A percentile compares a stretch with the other conserved stretches of the same genome.
Conservation (phyloP, 768 basidiomycete species). For the Sutorius australiensis region DNA sequence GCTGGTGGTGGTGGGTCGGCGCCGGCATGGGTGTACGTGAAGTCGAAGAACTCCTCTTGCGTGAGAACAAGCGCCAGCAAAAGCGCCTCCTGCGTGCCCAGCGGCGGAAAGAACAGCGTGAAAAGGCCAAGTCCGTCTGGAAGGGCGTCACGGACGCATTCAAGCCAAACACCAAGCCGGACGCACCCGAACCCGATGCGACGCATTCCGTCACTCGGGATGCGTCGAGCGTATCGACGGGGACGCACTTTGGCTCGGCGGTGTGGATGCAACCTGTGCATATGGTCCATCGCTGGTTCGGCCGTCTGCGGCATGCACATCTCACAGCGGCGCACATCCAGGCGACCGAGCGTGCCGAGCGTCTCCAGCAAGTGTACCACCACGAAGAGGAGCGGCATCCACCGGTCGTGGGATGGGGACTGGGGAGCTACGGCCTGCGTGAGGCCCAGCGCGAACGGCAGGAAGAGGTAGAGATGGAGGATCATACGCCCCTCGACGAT, state of each 20-base stretch:
- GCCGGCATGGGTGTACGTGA: slow-evolving; percentile 77
- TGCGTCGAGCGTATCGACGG: background rate
- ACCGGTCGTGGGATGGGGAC: slow-evolving; percentile 56
- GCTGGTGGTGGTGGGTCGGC: slow-evolving; percentile 99
- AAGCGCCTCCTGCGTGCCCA: slow-evolving; percentile 46
- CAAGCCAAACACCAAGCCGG: slow-evolving; percentile 9
- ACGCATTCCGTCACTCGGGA: slow-evolving; percentile 13
- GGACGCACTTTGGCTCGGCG: background rate
- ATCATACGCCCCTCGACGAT: background rate
- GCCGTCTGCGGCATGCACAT: slow-evolving; percentile 65
- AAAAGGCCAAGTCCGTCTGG: slow-evolving; percentile 55
- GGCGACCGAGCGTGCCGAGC: slow-evolving; percentile 62
- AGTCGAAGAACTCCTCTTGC: slow-evolving; percentile 57
- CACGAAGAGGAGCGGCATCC: slow-evolving; percentile 26
- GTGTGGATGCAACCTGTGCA: slow-evolving; percentile 12
- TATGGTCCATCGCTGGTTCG: slow-evolving; percentile 52
- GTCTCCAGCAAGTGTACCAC: slow-evolving; percentile 60
- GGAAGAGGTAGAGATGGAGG: slow-evolving; percentile 12
- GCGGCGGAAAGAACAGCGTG: slow-evolving; percentile 45
- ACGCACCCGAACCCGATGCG: background rate
- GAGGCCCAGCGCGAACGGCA: slow-evolving; percentile 31
- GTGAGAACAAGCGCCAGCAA: slow-evolving; percentile 51
- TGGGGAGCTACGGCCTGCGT: slow-evolving; percentile 63
- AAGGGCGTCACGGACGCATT: slow-evolving; percentile 55
- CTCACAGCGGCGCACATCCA: slow-evolving; percentile 65